Conservation (phyloP, 2,329 filamentous ascomycete genomes). For the Colletotrichum trifolii region DNA sequence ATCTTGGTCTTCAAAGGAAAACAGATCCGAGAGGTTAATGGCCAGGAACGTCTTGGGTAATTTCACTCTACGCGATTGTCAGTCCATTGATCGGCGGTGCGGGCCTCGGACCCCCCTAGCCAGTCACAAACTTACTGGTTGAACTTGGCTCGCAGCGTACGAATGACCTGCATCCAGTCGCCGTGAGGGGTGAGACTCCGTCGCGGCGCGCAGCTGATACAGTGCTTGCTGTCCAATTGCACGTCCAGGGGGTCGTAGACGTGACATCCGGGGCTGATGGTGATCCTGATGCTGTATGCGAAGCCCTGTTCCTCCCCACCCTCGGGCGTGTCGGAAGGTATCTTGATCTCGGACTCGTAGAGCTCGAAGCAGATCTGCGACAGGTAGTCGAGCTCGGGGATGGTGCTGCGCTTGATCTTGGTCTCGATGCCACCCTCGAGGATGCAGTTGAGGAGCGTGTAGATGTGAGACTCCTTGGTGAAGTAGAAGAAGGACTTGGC, state of each 20-base stretch:
- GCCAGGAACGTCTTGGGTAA: slow-evolving; percentile 74
- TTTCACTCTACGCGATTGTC: slow-evolving; percentile 62
- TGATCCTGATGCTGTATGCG: slow-evolving; percentile 96
- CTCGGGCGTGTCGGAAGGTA: slow-evolving; percentile 51
- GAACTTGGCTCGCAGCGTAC: slow-evolving; percentile 93
- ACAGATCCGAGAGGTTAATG: slow-evolving; percentile 72
- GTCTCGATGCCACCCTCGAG: slow-evolving; percentile 96
- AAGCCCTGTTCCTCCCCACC: slow-evolving; percentile 76
- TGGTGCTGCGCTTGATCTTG: slow-evolving; percentile 94
- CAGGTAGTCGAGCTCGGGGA: slow-evolving; percentile 96
- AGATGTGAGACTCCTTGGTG: slow-evolving; percentile 98
- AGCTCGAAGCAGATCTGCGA: slow-evolving; percentile 98
- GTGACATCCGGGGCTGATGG: slow-evolving; percentile 94
- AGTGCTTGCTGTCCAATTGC: slow-evolving; percentile 94
- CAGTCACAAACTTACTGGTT: slow-evolving; percentile 76
- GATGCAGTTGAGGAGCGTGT: slow-evolving; percentile 97
- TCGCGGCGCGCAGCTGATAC: slow-evolving; percentile 92
- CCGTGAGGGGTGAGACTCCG: slow-evolving; percentile 89
- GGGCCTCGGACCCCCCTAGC: not conserved
- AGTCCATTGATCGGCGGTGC: slow-evolving; percentile 3
- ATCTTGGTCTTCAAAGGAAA: slow-evolving; percentile 68
- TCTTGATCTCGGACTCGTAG: slow-evolving; percentile 89
- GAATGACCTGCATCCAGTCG: slow-evolving; percentile 97
- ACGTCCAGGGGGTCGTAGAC: slow-evolving; percentile 97
- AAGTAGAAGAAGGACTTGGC: slow-evolving; percentile 99